These are phyloP conservation scores for Sinapis alba DNA, from an alignment of 441 rosid species.

Conservation along the genomic window DNA sequence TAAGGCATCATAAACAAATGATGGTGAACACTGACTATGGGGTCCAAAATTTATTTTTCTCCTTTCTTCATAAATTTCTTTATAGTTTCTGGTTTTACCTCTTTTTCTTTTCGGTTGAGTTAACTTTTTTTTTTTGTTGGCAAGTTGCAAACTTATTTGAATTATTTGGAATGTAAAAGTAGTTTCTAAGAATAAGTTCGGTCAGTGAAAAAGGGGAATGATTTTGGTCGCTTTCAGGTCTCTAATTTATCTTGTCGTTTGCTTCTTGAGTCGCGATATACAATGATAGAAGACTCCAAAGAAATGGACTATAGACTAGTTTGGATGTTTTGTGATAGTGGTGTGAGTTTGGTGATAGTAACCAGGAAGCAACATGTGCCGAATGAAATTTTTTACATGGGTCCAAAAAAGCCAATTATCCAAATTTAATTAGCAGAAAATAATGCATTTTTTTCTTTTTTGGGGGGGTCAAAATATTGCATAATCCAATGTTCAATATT, in stretches of 20 bases:
- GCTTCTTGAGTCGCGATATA: not conserved
- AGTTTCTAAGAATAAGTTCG: not conserved
- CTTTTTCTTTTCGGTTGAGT: not conserved
- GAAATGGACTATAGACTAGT: not conserved
- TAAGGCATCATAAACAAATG: conserved; percentile 65
- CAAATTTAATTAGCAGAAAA: not conserved
- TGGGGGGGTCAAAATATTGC: not conserved
- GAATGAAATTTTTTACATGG: not conserved
- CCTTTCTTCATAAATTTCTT: conserved; percentile 19
- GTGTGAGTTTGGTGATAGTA: conserved; percentile 20
- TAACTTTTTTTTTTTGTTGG: not conserved
- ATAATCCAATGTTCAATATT: not conserved
- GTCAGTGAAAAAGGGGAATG: not conserved
- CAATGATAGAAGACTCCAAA: not conserved
- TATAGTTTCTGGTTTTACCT: not conserved
- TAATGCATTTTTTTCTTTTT: not conserved
- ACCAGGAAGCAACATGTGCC: conserved; percentile 1
- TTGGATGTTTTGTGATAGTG: conserved; percentile 16
- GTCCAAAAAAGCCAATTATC: conserved; percentile 2
- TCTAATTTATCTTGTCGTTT: not conserved
- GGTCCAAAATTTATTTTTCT: conserved; percentile 39
- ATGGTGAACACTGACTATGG: conserved; percentile 46
- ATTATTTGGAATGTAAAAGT: not conserved
- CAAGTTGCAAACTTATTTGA: not conserved
- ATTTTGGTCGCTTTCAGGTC: not conserved